Evolutionary conservation across 768 basidiomycete genomes (phyloP), one percentile per base, ranked within the genome.

Genomic region (Serendipita vermifera): DNA sequence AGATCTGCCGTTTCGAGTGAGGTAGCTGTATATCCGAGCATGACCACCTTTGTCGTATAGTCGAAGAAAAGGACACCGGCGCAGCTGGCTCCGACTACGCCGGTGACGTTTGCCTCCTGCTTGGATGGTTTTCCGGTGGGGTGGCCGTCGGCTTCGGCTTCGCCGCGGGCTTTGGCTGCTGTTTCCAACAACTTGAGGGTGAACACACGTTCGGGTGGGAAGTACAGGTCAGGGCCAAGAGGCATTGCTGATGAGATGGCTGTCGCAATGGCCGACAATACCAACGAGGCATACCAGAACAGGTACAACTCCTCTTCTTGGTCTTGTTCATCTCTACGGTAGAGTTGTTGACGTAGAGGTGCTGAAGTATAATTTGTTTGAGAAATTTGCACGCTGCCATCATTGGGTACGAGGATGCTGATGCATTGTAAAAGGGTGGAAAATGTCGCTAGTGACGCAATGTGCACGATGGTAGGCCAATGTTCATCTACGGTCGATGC

Each of bases 1-100:
- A 96, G 72, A 65, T 96, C 90, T 58, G 82, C 88, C 20, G 90
- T 87, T 61, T 94, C 87, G 41, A 94, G 76, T 57, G 78, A 83
- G 56, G 77, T 75, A 1, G 83, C 74, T 2, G 73, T 74, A 68
- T 88, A 80, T 2, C 89, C 91, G 38, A 91, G 80, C 78, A 82
- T 81, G 56, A 93, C 80, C 13, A 96, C 87, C 59, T 84, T 82
- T 1, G 89, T 92, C 33, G 85, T 88, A 66, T 90, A 92, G 14
- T 81, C 81, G 68, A 96, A 96, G n/a, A 91, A 69, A 3, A 96
- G 68, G 53, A 72, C 70, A 56, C 77, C 78, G 13, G 61, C 60
- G n/a, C n/a, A 22, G 17, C 46, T 51, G 20, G 22, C n/a, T 9
- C 24, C 46, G 5, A 51, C 46, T 31, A 51, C n/a, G 17, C 22